Percentiles rank a stretch among this genome's conserved stretches.
phyloP scores from a whole-genome alignment of 2,329 filamentous ascomycete genomes.

The Stagonosporopsis tanaceti region DNA sequence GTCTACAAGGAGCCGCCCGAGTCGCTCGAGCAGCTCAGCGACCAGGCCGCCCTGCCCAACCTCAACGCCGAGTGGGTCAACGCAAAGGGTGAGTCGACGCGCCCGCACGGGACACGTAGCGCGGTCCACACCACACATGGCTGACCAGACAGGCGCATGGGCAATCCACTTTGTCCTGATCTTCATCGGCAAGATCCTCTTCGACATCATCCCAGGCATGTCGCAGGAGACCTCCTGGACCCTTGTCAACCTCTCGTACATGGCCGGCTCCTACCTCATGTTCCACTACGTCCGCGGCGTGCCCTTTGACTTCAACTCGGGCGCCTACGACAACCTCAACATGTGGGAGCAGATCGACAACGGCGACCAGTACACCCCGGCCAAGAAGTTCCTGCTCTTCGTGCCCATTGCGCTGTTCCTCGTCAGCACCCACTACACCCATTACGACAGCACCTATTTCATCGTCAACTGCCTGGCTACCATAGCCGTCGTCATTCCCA shows the following conservation, averaged over 20 bases:
- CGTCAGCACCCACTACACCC: conserved; percentile 97
- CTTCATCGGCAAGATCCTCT: conserved; percentile 89
- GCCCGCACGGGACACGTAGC: neutral
- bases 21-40: conserved; percentile 96
- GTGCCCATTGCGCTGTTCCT: conserved; percentile 95
- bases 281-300: conserved; percentile 98
- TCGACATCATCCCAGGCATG: conserved; percentile 93
- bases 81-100: conserved; percentile 79
- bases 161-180: conserved; percentile 96
- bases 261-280: conserved; percentile 99
- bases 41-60: conserved; percentile 93
- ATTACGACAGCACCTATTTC: conserved; percentile 97
- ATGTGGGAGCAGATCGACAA: conserved; percentile 99
- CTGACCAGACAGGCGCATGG: conserved; percentile 78
- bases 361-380: conserved; percentile 96
- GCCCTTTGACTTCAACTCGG: conserved; percentile 98
- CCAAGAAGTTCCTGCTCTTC: conserved; percentile 96
- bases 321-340: conserved; percentile 98
- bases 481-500: conserved; percentile 91
- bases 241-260: conserved; percentile 97
- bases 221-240: conserved; percentile 99
- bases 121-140: neutral
- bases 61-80: conserved; percentile 99
- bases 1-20: conserved; percentile 97
- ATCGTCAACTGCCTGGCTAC: conserved; percentile 96